Evolutionary conservation across 768 basidiomycete species (phyloP), one percentile per base, ranked within the genome.

Genomic region (Trametes cingulata): DNA sequence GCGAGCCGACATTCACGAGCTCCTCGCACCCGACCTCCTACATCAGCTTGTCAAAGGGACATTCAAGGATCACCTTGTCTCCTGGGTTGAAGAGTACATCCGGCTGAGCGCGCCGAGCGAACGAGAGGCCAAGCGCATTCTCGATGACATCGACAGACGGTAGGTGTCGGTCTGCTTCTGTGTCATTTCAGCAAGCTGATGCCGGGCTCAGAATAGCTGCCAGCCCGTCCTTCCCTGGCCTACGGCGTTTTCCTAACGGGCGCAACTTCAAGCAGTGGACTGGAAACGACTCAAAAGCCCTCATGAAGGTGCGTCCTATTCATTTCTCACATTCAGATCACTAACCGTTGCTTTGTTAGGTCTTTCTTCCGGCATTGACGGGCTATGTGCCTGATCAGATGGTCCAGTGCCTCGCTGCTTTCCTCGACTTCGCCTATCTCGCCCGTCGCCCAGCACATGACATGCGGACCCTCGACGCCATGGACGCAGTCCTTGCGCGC

Each of bases 11-110:
- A 76, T 76, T 40, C 71, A 76, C 60, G 67, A 67, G 17, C 65
- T 75, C 2, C 41, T 77, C 0, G 47, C 72, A 10, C 73, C 76
- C 1, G 74, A 77, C 60, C 64, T 77, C 1, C 68, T 77, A 1
- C 76, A 79, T 59, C 76, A 78, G 61, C 24, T 79, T 3, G 76
- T 78, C 65, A 78, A 78, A 58, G 76, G 77, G 9, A 71, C 67
- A 0, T 79, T 78, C 65, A 78, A 77, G 53, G 77, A 77, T 48
- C 77, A 78, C 56, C 61, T 78, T 10, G 76, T 78, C 0, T 52
- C 52, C 9, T 79, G 77, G 78, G 68, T 74, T 0, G 47, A 56
- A 0, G 60, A 72, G 6, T 78, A 77, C 53, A 50, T 80, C 1
- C 10, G 48, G 1, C 9, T 48, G 20, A 48, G 20, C 9, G 33